These are phyloP conservation scores for Xanthoparmelia taractica DNA, from an alignment of 495 filamentous ascomycete genomes.

Conservation along the genomic window DNA sequence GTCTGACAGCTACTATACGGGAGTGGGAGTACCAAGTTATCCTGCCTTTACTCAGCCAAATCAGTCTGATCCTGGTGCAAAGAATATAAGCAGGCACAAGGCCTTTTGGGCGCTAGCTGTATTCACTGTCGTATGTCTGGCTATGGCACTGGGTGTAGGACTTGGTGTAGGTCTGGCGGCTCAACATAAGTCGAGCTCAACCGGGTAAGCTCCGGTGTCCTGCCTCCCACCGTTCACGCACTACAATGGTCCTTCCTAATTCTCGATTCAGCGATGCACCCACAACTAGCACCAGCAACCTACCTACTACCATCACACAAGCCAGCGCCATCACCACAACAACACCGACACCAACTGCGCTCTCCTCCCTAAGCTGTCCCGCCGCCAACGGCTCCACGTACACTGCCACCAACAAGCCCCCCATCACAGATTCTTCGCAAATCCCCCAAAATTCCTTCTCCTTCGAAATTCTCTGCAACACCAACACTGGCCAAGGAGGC, in stretches of 20 bases:
- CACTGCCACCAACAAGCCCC: not conserved
- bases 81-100: not conserved
- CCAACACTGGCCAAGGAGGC: not conserved
- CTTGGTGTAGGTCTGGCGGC: not conserved
- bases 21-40: not conserved
- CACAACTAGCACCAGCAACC: not conserved
- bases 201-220: not conserved
- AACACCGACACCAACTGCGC: not conserved
- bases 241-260: too few relatives aligned
- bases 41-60: not conserved
- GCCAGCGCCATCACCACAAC: not conserved
- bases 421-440: not conserved
- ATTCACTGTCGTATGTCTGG: not conserved
- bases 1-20: not conserved
- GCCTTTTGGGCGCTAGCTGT: not conserved
- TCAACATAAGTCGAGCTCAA: not conserved
- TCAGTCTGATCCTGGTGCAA: not conserved
- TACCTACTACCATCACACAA: not conserved
- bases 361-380: not conserved
- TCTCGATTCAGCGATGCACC: too few relatives aligned
- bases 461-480: not conserved
- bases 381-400: not conserved
- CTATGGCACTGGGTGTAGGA: not conserved
- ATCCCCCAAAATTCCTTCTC: not conserved
- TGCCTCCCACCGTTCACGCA: not conserved